Percentiles rank a stretch among this genome's conserved stretches.
These are phyloP conservation scores for Amanita rubescens DNA, from an alignment of 768 basidiomycete genomes.

Conservation along the genomic window DNA sequence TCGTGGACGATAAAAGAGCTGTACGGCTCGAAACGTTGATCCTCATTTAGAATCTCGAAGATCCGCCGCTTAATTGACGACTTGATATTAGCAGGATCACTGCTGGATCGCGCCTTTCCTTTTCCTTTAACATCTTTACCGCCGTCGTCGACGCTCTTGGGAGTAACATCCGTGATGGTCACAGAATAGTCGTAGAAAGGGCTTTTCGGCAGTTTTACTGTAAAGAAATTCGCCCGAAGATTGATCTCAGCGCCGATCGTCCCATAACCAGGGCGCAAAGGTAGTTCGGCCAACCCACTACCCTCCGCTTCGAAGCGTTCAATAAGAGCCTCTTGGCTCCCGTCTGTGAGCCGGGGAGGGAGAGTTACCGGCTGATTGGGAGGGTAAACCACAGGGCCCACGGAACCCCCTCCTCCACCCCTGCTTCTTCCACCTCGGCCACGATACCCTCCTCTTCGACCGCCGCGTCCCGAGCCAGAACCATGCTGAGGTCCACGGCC, in stretches of 20 bases:
- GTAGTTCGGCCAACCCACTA: slow-evolving; percentile 27
- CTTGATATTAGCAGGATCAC: slow-evolving; percentile 21
- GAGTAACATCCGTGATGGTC: slow-evolving; percentile 40
- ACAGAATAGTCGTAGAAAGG: slow-evolving; percentile 54
- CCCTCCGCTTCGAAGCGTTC: slow-evolving; percentile 22
- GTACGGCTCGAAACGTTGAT: slow-evolving; percentile 26
- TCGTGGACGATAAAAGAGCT: slow-evolving; percentile 43
- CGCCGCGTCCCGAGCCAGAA: background rate
- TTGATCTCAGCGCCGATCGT: slow-evolving; percentile 38
- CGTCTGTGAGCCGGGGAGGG: slow-evolving; percentile 25
- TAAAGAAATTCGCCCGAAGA: slow-evolving; percentile 58
- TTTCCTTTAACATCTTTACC: slow-evolving; percentile 1
- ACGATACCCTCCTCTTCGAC: slow-evolving; percentile 23
- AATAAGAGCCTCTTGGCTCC: slow-evolving; percentile 30
- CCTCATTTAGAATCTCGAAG: slow-evolving; percentile 46
- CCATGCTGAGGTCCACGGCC: slow-evolving; percentile 22
- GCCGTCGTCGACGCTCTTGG: slow-evolving; percentile 31
- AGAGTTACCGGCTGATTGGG: slow-evolving; percentile 30
- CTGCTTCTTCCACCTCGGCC: slow-evolving; percentile 8
- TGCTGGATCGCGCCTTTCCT: background rate
- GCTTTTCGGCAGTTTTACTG: slow-evolving; percentile 38
- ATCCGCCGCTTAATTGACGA: slow-evolving; percentile 41
- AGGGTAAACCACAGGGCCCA: slow-evolving; percentile 10
- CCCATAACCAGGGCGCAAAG: slow-evolving; percentile 54
- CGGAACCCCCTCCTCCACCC: background rate